Evolutionary conservation across 176 grass and related monocot genomes (phyloP).

Genomic region (Chrysopogon serrulatus): DNA sequence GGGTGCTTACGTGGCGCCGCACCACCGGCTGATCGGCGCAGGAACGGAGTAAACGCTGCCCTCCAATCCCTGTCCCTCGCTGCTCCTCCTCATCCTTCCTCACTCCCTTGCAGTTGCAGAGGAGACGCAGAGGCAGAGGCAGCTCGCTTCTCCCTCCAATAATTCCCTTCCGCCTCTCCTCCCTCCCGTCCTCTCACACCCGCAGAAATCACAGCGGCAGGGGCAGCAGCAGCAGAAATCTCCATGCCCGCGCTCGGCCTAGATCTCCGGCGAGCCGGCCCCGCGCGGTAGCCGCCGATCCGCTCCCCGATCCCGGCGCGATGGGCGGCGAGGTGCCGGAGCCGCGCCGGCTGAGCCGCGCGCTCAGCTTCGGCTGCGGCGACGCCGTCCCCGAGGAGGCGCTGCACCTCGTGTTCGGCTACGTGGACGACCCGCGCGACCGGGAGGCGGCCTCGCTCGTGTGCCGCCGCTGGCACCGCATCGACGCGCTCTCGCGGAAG

Average conservation of each 20-base stretch:
- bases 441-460: constrained; percentile 53
- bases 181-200: constrained; percentile 17
- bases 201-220: background rate
- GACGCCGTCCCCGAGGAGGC: constrained; percentile 48
- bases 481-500: constrained; percentile 70
- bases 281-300: constrained; percentile 16
- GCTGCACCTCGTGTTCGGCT: constrained; percentile 54
- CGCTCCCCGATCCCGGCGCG: background rate
- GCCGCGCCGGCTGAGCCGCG: constrained; percentile 25
- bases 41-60: constrained; percentile 18
- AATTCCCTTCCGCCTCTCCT: constrained; percentile 17
- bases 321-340: constrained; percentile 50
- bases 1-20: constrained; percentile 12
- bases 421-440: constrained; percentile 65
- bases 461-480: constrained; percentile 64
- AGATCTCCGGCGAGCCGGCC: constrained; percentile 24
- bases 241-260: constrained; percentile 21
- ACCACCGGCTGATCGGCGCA: constrained; percentile 31
- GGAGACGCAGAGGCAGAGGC: background rate
- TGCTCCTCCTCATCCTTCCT: background rate
- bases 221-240: background rate
- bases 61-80: constrained; percentile 5
- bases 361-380: constrained; percentile 24
- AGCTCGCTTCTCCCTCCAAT: constrained; percentile 30
- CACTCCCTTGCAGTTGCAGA: background rate